phyloP scores from a whole-genome alignment of 805 yeast species.

The Starmerella davenportii region DNA sequence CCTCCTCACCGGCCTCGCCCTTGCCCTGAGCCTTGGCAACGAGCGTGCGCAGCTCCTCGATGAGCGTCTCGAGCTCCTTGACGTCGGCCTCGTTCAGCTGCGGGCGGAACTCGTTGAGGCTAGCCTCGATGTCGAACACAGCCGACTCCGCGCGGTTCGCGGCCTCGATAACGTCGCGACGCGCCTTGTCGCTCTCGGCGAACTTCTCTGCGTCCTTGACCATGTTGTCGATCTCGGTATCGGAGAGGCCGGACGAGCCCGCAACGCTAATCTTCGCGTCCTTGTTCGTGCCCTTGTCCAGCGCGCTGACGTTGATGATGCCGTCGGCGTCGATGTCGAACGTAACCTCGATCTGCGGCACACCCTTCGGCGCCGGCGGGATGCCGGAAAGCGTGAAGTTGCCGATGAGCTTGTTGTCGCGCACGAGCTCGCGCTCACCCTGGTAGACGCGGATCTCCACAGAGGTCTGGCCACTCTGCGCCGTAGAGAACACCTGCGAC shows the following conservation, averaged over 20 bases:
- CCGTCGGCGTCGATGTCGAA: slow-evolving; percentile 97
- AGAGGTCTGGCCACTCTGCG: slow-evolving; percentile 90
- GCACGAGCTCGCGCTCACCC: slow-evolving; percentile 96
- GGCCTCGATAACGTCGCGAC: slow-evolving; percentile 63
- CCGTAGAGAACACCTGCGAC: slow-evolving; percentile 90
- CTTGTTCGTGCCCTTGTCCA: slow-evolving; percentile 84
- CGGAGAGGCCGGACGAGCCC: slow-evolving; percentile 85
- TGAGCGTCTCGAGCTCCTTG: slow-evolving; percentile 36
- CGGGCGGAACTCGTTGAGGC: slow-evolving; percentile 59
- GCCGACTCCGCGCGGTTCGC: slow-evolving; percentile 75
- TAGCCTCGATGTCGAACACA: slow-evolving; percentile 76
- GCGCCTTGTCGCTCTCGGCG: slow-evolving; percentile 74
- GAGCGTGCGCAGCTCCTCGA: slow-evolving; percentile 51
- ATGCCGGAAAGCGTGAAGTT: slow-evolving; percentile 90
- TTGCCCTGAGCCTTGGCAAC: slow-evolving; percentile 53
- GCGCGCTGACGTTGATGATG: slow-evolving; percentile 85
- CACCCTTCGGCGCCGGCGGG: slow-evolving; percentile 91
- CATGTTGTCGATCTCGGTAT: slow-evolving; percentile 78
- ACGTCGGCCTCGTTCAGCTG: slow-evolving; percentile 41
- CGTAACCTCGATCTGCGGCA: slow-evolving; percentile 83
- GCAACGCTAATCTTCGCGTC: slow-evolving; percentile 91
- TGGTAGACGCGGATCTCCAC: slow-evolving; percentile 97
- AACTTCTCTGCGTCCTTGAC: slow-evolving; percentile 78
- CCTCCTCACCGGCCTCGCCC: slow-evolving; percentile 43
- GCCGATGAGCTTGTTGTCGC: slow-evolving; percentile 94